A percentile compares a stretch with the other conserved stretches of the same genome.
These are phyloP conservation scores for Elymus sibiricus DNA, from an alignment of 176 grass and related monocot genomes.

Conservation along the genomic window DNA sequence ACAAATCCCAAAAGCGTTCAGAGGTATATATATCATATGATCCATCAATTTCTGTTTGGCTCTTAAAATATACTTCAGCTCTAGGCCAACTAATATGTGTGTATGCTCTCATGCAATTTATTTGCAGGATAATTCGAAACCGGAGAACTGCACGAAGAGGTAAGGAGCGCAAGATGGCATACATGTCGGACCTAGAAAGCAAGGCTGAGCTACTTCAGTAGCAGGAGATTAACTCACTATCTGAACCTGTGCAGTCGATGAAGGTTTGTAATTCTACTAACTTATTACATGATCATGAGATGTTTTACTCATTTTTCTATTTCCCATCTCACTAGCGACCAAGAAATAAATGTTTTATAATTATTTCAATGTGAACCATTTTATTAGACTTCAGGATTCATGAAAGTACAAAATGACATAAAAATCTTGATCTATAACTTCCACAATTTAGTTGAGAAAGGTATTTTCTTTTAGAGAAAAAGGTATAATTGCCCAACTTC, in stretches of 20 bases:
- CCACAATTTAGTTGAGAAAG: too few species aligned
- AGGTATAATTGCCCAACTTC: too few species aligned
- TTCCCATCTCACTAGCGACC: too few species aligned
- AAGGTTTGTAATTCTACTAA: too few species aligned
- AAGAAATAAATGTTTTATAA: too few species aligned
- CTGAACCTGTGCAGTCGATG: neutral
- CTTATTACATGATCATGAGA: too few species aligned
- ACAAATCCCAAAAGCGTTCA: conserved; percentile 56
- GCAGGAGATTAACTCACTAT: neutral
- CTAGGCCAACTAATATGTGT: neutral
- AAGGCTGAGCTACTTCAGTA: conserved; percentile 21
- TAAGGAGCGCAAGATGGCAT: conserved; percentile 26
- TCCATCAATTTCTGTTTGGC: neutral
- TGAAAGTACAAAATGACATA: too few species aligned
- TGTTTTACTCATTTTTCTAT: too few species aligned
- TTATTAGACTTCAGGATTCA: too few species aligned
- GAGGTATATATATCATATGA: conserved; percentile 24
- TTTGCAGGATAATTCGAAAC: conserved; percentile 28
- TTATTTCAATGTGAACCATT: too few species aligned
- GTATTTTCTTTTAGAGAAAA: too few species aligned
- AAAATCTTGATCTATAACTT: too few species aligned
- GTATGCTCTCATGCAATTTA: neutral
- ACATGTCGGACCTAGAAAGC: conserved; percentile 25
- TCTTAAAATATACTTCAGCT: neutral
- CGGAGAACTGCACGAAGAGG: neutral